Percentiles rank a stretch among this genome's conserved stretches.
phyloP scores from a whole-genome alignment of 176 grass and related monocot species.

The Chrysopogon serrulatus region DNA sequence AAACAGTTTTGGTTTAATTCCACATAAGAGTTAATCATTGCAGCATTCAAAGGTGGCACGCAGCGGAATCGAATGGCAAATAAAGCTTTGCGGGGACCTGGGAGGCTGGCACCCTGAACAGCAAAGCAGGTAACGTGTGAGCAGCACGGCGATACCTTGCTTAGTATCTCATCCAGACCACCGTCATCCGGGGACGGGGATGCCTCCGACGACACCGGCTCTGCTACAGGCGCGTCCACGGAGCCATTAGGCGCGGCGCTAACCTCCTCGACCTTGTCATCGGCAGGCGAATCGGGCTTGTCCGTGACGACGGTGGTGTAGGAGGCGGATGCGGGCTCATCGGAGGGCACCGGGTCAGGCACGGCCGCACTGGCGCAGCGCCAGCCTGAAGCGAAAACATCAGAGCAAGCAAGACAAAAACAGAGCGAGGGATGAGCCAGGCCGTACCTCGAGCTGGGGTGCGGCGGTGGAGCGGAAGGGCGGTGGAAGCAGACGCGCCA shows the following conservation, averaged over 20 bases:
- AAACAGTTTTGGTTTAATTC: neutral
- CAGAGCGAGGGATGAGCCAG: neutral
- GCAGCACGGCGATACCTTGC: conserved; percentile 36
- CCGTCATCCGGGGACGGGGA: neutral
- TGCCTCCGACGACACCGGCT: neutral
- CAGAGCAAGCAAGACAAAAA: neutral
- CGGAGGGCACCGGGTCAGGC: conserved; percentile 31
- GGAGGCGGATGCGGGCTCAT: conserved; percentile 18
- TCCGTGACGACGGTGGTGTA: conserved; percentile 32
- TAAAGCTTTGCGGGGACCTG: neutral
- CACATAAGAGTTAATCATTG: neutral
- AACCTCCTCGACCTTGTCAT: neutral
- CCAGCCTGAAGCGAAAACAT: conserved; percentile 13
- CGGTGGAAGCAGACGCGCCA: neutral
- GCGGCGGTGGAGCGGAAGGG: neutral
- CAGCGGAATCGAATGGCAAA: neutral
- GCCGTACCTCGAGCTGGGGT: conserved; percentile 6
- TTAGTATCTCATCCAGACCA: conserved; percentile 20
- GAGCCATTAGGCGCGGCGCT: neutral
- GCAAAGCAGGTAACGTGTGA: neutral
- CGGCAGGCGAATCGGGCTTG: conserved; percentile 30
- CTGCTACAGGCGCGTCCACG: conserved; percentile 6
- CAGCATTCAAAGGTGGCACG: neutral
- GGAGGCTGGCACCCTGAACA: neutral
- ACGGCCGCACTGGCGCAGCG: conserved; percentile 12